Percentiles rank a stretch among this genome's conserved stretches.
Conservation (phyloP, 345 rosid genomes). For the Populus davidiana region DNA sequence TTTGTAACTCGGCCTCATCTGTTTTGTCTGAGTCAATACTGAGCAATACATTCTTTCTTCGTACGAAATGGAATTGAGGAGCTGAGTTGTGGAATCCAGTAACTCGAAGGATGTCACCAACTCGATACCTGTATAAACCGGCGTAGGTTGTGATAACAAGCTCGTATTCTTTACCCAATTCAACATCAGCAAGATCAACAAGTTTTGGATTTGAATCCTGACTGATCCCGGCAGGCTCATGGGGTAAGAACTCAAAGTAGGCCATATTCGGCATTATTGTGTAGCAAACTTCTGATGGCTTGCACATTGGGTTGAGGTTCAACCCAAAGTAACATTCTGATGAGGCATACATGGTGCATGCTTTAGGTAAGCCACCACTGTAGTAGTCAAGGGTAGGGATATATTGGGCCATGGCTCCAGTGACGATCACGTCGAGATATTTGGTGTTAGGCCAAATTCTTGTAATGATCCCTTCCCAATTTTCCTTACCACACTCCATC, state of each 20-base stretch:
- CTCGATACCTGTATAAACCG: conserved; percentile 39
- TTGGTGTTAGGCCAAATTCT: conserved; percentile 45
- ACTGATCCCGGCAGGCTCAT: conserved; percentile 7
- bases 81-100: conserved; percentile 41
- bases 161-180: conserved; percentile 40
- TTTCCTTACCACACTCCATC: conserved; percentile 24
- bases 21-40: conserved; percentile 47
- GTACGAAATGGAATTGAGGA: conserved; percentile 36
- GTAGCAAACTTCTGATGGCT: conserved; percentile 41
- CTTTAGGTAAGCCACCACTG: conserved; percentile 33
- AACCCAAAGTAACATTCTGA: conserved; percentile 45
- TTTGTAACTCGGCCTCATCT: conserved; percentile 40
- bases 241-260: conserved; percentile 41
- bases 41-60: conserved; percentile 40
- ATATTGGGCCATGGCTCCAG: conserved; percentile 48
- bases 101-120: conserved; percentile 40
- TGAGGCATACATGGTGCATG: conserved; percentile 47
- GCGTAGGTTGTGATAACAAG: conserved; percentile 42
- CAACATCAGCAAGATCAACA: conserved; percentile 37
- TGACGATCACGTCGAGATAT: conserved; percentile 40
- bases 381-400: conserved; percentile 41
- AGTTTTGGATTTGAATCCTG: conserved; percentile 27
- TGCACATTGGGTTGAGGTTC: conserved; percentile 37
- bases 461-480: conserved; percentile 36
- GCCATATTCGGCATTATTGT: conserved; percentile 50